Percentiles rank a stretch among this genome's conserved stretches.
Evolutionary conservation across 805 yeast species (phyloP).

Genomic region (Kazachstania taianensis): DNA sequence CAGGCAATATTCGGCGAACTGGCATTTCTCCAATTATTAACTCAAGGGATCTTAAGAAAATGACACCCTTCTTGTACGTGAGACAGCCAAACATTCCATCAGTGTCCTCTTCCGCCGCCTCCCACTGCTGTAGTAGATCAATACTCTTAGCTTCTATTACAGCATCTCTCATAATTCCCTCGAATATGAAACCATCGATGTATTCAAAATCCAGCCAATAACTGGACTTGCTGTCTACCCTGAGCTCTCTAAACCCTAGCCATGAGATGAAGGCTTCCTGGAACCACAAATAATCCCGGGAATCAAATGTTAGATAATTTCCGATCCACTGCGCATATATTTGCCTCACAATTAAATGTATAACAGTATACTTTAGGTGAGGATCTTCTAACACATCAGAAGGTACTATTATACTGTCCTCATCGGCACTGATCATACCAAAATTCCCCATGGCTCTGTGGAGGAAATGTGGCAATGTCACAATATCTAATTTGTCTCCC

Average conservation of each 20-base stretch:
- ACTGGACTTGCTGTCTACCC: conserved; percentile 24
- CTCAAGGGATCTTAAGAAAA: conserved; percentile 22
- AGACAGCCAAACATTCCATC: conserved; percentile 25
- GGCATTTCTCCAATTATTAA: conserved; percentile 16
- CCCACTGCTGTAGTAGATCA: conserved; percentile 8
- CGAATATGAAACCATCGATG: too few species aligned
- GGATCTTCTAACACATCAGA: conserved; percentile 23
- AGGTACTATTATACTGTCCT: conserved; percentile 38
- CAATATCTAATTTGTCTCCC: conserved; percentile 52
- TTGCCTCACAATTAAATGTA: conserved; percentile 60
- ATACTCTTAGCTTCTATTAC: conserved; percentile 11
- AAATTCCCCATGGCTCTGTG: conserved; percentile 81
- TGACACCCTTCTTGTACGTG: conserved; percentile 26
- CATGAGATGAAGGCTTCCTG: conserved; percentile 74
- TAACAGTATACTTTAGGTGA: conserved; percentile 28
- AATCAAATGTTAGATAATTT: conserved; percentile 52
- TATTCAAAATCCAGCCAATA: too few species aligned
- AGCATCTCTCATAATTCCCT: too few species aligned
- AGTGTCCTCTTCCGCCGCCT: too few species aligned
- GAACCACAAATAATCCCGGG: conserved; percentile 63
- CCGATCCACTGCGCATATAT: conserved; percentile 77
- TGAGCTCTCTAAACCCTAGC: conserved; percentile 51
- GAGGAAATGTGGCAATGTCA: conserved; percentile 57
- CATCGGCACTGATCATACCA: conserved; percentile 54
- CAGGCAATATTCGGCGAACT: conserved; percentile 14